These are phyloP conservation scores for Gelatoporia subvermispora DNA, from an alignment of 768 basidiomycete genomes.

Conservation along the genomic window DNA sequence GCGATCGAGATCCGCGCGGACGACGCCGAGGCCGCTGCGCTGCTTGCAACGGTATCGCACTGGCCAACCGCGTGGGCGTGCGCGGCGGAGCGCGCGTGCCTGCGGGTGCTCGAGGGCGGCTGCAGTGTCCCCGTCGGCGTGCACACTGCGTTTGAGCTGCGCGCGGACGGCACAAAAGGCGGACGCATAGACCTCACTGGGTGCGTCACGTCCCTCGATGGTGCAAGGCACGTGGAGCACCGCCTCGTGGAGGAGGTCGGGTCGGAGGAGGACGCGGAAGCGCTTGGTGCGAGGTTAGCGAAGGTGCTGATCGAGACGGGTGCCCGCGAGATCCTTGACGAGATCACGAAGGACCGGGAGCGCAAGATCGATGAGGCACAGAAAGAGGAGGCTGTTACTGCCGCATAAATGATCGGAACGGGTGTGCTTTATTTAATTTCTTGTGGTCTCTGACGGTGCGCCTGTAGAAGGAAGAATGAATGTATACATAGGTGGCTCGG, in stretches of 20 bases:
- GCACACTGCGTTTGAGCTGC: conserved; percentile 40
- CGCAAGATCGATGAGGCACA: conserved; percentile 18
- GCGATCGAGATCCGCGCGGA: conserved; percentile 77
- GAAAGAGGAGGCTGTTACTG: conserved; percentile 11
- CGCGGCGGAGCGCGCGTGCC: conserved; percentile 80
- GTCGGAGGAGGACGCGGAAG: conserved; percentile 57
- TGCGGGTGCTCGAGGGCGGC: conserved; percentile 91
- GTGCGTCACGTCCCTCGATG: conserved; percentile 82
- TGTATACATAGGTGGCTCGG: no score
- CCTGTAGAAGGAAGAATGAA: no score
- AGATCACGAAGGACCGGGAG: conserved; percentile 67
- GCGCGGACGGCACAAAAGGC: conserved; percentile 23
- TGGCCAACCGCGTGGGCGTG: conserved; percentile 73
- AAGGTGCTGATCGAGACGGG: conserved; percentile 59
- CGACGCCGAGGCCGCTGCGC: conserved; percentile 52
- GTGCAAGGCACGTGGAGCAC: conserved; percentile 65
- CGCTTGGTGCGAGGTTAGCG: conserved; percentile 64
- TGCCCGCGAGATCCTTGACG: conserved; percentile 75
- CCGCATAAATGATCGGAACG: not conserved
- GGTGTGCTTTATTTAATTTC: no score
- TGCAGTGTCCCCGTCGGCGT: conserved; percentile 97
- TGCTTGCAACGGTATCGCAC: conserved; percentile 70
- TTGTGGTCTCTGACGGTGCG: no score
- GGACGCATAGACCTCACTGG: conserved; percentile 59
- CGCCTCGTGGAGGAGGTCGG: conserved; percentile 48